These are phyloP conservation scores for Panus rudis DNA, from an alignment of 768 basidiomycete genomes.

Conservation along the genomic window DNA sequence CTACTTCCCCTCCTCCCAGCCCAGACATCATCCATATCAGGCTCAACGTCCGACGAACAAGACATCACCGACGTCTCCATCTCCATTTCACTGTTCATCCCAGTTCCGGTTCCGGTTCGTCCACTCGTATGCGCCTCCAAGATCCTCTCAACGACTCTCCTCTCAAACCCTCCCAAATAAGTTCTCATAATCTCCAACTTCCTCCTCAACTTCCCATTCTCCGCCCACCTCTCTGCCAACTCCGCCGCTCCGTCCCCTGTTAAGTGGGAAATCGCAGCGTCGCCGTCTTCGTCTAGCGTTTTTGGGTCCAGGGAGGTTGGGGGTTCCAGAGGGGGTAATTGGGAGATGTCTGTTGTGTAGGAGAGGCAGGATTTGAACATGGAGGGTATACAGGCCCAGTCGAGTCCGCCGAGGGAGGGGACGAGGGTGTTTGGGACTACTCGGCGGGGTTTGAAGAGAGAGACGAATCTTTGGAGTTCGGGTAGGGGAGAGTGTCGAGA, in stretches of 20 bases:
- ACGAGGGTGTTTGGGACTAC: conserved; percentile 77
- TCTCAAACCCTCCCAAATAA: conserved; percentile 34
- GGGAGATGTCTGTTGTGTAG: conserved; percentile 4
- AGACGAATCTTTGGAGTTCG: conserved; percentile 76
- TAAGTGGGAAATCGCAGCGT: conserved; percentile 59
- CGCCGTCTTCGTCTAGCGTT: conserved; percentile 22
- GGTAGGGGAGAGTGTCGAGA: conserved; percentile 84
- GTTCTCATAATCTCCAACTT: conserved; percentile 39
- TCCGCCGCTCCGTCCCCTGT: conserved; percentile 39
- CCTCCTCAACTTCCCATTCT: conserved; percentile 34
- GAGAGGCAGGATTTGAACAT: conserved; percentile 59
- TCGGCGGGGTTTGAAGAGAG: conserved; percentile 69
- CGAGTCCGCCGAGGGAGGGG: conserved; percentile 44
- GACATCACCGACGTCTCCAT: conserved; percentile 1
- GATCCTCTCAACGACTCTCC: conserved; percentile 29
- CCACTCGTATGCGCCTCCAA: conserved; percentile 19
- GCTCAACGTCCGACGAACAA: no score
- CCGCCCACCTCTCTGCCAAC: conserved; percentile 47
- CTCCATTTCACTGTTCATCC: conserved; percentile 12
- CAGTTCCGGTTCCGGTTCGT: conserved; percentile 16
- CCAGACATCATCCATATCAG: no score
- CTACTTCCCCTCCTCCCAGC: no score
- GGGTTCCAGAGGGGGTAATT: conserved; percentile 3
- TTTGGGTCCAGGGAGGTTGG: conserved; percentile 4
- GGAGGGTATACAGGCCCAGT: conserved; percentile 65